Evolutionary conservation across 2,329 filamentous ascomycete genomes (phyloP), one percentile per base, ranked within the genome.

Genomic region (Chrysoporthe austroafricana): DNA sequence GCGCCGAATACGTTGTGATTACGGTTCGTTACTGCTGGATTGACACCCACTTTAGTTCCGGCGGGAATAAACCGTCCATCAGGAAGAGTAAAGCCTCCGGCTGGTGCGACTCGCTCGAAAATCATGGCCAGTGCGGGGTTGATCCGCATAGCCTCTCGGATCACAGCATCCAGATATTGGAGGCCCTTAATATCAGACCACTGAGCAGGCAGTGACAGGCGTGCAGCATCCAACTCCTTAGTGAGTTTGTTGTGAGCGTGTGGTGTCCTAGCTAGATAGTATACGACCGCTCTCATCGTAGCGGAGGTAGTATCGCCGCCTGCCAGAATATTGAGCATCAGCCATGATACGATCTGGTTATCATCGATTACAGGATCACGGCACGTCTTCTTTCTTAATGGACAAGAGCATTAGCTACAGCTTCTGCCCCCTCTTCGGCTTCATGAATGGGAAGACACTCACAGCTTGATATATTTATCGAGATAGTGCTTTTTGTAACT

Each of bases 141-240:
- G 2, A 84, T 64, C 3, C 83, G 78, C 8, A 83, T 69, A 0
- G 77, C 72, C 69, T 82, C 80, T 44, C 74, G 72, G 9, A 82
- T 75, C 13, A 78, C 70, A 1, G 79, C 80, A 4, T 77, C 75
- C 13, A 85, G 74, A 63, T 78, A 81, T 1, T 76, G 76, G 9
- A 81, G 71, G 1, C 18, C 42, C 4, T 57, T 66, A 11, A 44
- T 62, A 4, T 56, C 58, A 11, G 21, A 9, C 34, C 57, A 60
- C 36, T 66, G 57, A 13, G 58, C 64, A 4, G 64, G 64, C 7
- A 61, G 57, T 9, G 64, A 46, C 14, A 66, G 43, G 13, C 43
- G 58, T 7, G 64, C 58, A n/a, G 21, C 50, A 18, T 62, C 58
- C 18, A 66, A 59, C 42, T 66, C 58, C 9, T 39, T 39, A 4